Base-by-base conservation (phyloP, 2,329 filamentous ascomycete species). In the Endoconidiophora laricicola region DNA sequence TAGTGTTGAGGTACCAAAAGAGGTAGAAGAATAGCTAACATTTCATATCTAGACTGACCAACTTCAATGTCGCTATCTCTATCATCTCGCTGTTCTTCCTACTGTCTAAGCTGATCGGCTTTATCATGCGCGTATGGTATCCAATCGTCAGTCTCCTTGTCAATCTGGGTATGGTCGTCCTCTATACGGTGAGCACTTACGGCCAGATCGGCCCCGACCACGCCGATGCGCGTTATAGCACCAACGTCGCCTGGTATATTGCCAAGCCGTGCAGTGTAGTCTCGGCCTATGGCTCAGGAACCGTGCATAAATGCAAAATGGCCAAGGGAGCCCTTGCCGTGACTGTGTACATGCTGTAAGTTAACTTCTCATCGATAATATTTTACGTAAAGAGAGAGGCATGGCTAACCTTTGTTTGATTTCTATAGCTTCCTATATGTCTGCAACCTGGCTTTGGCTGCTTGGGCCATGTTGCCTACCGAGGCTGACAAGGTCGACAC, bases 61-160 rank as follows among this genome's bases (percentile, higher is more conserved):
- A 81, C 57, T 86, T 76, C 66, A 86, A 88, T 59, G 76, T 87
- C 57, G 80, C 81, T 60, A 81, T 87, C 57, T 81, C 82, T 37
- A 74, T 90, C 56, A 69, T 86, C 49, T 79, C 78, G 52, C 80
- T 84, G 62, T 90, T 90, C 68, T 71, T 86, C 61, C 73, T 86
- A 54, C 72, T 88, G 42, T 69, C 72, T 62, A 87, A 86, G 68
- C 70, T 75, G 55, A 75, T 82, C 54, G 70, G 75, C 58, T 79
- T 75, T 65, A 76, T 85, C 58, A 77, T 87, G 71, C 77, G 81
- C 61, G 66, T 80, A 58, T 86, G 78, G 70, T 77, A 71, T 56
- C 84, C 84, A 4, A 60, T 84, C 53, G 53, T 87, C 50, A 77
- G 75, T 53, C 61, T 76, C 22, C 54, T 79, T 49, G 63, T 78